A percentile compares a stretch with the other conserved stretches of the same genome.
These are phyloP conservation scores for Crotalaria pallida DNA, from an alignment of 306 rosid species.

Conservation along the genomic window DNA sequence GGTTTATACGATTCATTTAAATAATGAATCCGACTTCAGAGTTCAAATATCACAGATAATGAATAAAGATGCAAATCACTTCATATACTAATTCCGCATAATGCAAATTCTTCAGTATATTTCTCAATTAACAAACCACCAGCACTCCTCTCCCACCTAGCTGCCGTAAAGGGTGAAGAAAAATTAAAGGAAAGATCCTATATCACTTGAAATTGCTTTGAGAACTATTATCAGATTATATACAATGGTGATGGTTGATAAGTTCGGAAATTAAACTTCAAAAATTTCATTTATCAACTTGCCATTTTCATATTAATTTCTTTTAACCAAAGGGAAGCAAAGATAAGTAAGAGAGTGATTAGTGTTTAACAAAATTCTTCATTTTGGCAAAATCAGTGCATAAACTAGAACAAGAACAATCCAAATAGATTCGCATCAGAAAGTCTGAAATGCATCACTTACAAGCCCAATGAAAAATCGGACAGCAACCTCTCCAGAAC, in stretches of 20 bases:
- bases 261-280: neutral
- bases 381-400: neutral
- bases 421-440: constrained; percentile 2
- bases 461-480: constrained; percentile 96
- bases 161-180: neutral
- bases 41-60: constrained; percentile 1
- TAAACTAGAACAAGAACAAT: constrained; percentile 7
- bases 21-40: neutral
- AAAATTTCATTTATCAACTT: neutral
- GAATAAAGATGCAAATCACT: neutral
- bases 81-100: constrained; percentile 1
- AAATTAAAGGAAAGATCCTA: neutral
- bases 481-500: constrained; percentile 77
- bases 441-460: constrained; percentile 36
- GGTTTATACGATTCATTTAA: neutral
- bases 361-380: neutral
- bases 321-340: constrained; percentile 1
- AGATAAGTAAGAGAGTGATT: constrained; percentile 1
- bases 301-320: neutral
- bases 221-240: neutral
- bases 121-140: neutral
- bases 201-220: neutral
- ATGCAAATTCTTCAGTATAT: neutral
- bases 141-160: constrained; percentile 3
- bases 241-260: neutral